A percentile compares a stretch with the other conserved stretches of the same genome.
Conservation (phyloP, 257 asterid species). For the Nicotiana sylvestris region DNA sequence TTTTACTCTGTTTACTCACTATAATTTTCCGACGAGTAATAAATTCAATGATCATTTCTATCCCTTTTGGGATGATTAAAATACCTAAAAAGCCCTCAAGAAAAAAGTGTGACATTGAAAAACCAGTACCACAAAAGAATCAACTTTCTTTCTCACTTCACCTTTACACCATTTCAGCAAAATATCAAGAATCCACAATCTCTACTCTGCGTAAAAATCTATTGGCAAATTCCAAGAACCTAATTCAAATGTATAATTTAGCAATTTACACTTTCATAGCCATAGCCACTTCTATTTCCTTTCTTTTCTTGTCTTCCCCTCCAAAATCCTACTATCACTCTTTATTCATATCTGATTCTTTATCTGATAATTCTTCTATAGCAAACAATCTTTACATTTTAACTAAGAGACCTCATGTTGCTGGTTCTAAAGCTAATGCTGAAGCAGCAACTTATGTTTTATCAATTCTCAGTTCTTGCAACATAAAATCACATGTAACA, state of each 20-base stretch:
- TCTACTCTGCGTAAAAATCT: not conserved
- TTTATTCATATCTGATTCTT: slow-evolving; percentile 45
- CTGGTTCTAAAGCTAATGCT: slow-evolving; percentile 75
- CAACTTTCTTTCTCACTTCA: not conserved
- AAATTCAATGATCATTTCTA: not conserved
- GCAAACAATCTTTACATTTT: slow-evolving; percentile 57
- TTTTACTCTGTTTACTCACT: too few relatives aligned
- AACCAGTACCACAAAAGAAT: not conserved
- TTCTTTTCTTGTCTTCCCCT: slow-evolving; percentile 25
- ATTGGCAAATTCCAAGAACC: not conserved
- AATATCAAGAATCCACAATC: not conserved
- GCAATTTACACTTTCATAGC: slow-evolving; percentile 29
- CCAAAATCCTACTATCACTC: slow-evolving; percentile 54
- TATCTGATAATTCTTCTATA: slow-evolving; percentile 50
- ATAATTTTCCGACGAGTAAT: too few relatives aligned
- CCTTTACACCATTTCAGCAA: not conserved
- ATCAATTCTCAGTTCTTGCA: slow-evolving; percentile 53
- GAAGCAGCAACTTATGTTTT: slow-evolving; percentile 72
- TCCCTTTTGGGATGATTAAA: not conserved
- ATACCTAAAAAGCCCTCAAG: not conserved
- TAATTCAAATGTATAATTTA: slow-evolving; percentile 26
- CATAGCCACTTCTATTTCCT: slow-evolving; percentile 31
- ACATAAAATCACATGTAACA: slow-evolving; percentile 36
- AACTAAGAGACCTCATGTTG: slow-evolving; percentile 73
- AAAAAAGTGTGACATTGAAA: not conserved